Percentiles rank a stretch among this genome's conserved stretches.
phyloP scores from a whole-genome alignment of 805 yeast species.

The Myxozyma kluyveri region DNA sequence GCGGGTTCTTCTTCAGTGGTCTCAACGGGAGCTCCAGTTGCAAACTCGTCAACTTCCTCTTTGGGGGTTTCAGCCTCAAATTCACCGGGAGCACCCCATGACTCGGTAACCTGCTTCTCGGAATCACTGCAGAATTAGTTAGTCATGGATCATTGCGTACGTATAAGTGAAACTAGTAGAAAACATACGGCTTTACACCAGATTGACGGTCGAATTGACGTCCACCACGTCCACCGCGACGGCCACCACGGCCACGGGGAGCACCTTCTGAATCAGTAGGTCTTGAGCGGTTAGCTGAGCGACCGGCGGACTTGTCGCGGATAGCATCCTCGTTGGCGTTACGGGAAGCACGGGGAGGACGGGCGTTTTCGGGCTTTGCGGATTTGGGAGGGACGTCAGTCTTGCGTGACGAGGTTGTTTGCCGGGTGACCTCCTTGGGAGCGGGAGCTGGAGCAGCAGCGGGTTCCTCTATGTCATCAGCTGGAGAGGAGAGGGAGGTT shows the following conservation, averaged over 20 bases:
- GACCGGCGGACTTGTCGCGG: constrained; percentile 65
- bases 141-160: background rate
- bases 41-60: constrained; percentile 68
- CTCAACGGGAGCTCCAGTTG: constrained; percentile 47
- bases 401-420: constrained; percentile 76
- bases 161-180: background rate
- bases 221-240: constrained; percentile 3
- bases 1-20: constrained; percentile 39
- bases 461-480: constrained; percentile 85
- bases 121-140: constrained; percentile 52
- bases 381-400: constrained; percentile 75
- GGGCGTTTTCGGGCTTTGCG: constrained; percentile 55
- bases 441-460: constrained; percentile 39
- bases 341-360: constrained; percentile 61
- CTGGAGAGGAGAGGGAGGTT: constrained; percentile 9
- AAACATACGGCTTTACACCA: constrained; percentile 22
- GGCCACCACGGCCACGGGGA: constrained; percentile 24
- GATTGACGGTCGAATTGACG: constrained; percentile 70
- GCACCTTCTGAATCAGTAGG: constrained; percentile 29
- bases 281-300: constrained; percentile 41
- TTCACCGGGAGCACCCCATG: constrained; percentile 64
- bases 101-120: constrained; percentile 75
- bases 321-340: constrained; percentile 82
- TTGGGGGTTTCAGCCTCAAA: no score
- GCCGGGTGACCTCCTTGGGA: constrained; percentile 56